Evolutionary conservation across 495 filamentous ascomycete species (phyloP), one percentile per base, ranked within the genome.

Genomic region (Annulohypoxylon moriforme): DNA sequence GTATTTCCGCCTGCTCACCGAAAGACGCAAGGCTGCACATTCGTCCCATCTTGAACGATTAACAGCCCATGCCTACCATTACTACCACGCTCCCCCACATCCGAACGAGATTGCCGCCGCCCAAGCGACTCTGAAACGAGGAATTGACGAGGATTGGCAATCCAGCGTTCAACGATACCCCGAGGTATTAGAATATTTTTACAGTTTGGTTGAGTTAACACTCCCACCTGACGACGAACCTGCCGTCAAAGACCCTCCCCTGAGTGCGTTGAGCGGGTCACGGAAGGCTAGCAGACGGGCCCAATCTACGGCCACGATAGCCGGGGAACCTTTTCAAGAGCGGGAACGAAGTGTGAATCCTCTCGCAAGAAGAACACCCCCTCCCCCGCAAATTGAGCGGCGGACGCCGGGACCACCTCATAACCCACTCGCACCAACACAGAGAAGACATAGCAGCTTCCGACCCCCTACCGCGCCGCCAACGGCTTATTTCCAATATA

Each of bases 81-180:
- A 85, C 75, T 88, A 85, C 77, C 79, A 81, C 67, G 78, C 82
- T 0, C 82, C 81, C 22, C 86, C 86, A 38, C 85, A 88, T 62
- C 86, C 86, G 11, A 84, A 79, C 69, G 83, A 91, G 75, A 82
- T 92, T 31, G 78, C 83, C 22, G 83, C 84, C 31, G 89, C 88
- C 24, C 84, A 91, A 69, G 81, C 82, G 7, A 81, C 84, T 67
- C 84, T 92, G 59, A 90, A 91, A 77, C 82, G 86, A 38, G 91
- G 89, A 68, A 89, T 92, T 76, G 90, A 92, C 74, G 89, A 90
- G 36, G 91, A 93, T 80, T 93, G 91, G 91, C 84, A 87, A 70
- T 81, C 84, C 7, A 88, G 85, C 29, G 90, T 92, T 36, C 87
- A 91, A 59, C 82, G 86, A 57, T 93, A 93, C 68, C 91, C 91